Evolutionary conservation across 805 yeast species (phyloP), one percentile per base, ranked within the genome.

Genomic region (Pichia heedii): DNA sequence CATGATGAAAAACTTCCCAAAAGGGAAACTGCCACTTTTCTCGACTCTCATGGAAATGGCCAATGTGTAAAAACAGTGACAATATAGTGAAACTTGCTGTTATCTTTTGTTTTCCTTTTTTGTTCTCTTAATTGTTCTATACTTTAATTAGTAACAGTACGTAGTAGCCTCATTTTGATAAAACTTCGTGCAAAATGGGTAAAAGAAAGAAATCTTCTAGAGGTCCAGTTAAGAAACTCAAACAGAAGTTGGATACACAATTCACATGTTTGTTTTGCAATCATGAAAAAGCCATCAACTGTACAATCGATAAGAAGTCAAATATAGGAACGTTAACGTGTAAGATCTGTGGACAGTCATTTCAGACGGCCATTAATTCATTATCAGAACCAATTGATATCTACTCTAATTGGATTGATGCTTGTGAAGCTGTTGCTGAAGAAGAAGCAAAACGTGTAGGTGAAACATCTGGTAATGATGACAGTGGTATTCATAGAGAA

Each of bases 391-490:
- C 98, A 0, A 88, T 90, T 35, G 98, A 90, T 65, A 84, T 90
- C 15, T 90, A 90, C 60, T 82, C 95, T 39, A 97, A 90, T 61
- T 90, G 98, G 98, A 87, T 87, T 42, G 98, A 90, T 68, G 97
- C 97, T 1, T 84, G 90, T 65, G 94, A 84, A 55, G 87, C 84
- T 29, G 82, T 84, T 41, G 93, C 90, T 0, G 85, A 83, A 51
- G 86, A 81, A 67, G 60, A 54, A 37, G 54, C 49, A 9, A 51
- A 52, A 37, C 36, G 33, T 8, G 52, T 43, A 9, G 50, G 45
- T 10, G 44, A 35, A 18, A 49, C 44, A n/a, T 36, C 37, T n/a
- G 47, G 42, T 13, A 41, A 29, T 33, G 45, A 42, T 10, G 26
- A 29, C 12, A 33, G n/a, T 13, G 33, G 13, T 8, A 19, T 19